Evolutionary conservation across 768 basidiomycete species (phyloP), one percentile per base, ranked within the genome.

Genomic region (Leccinum truebloodii): DNA sequence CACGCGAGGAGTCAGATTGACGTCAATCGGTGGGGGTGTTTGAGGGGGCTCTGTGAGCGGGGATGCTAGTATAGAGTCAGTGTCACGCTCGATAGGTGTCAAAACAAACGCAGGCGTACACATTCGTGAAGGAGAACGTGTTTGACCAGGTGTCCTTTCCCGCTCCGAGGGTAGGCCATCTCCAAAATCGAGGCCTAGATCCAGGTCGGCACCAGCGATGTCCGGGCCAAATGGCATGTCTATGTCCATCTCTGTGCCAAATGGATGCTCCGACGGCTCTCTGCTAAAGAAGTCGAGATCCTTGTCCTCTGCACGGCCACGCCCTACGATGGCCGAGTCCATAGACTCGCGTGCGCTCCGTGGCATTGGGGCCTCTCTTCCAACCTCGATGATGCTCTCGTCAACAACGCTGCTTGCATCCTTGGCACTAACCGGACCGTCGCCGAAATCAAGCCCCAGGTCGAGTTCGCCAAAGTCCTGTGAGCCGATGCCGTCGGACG

Each of bases 401-500:
- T 74, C 76, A 16, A 67, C 48, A 55, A 92, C 79, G 57, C 90
- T 91, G n/a, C 37, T 5, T 57, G 72, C 78, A n/a, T 73, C 77
- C 39, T 54, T 55, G 61, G 63, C 63, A 57, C 76, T 71, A 37
- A 69, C 70, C 12, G 80, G 78, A 49, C 83, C 83, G 60, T 86
- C 89, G 51, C 85, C 92, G 70, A 91, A 90, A 65, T 88, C 85
- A 55, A 94, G 81, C 57, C 88, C 92, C 30, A 94, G 79, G 70
- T 92, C 91, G 30, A 89, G 69, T 44, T 86, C 87, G 58, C 67
- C 74, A 69, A 88, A 90, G 71, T 92, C 92, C 71, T 92, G 89
- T 3, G 93, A 94, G 22, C 90, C 92, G 64, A 95, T 91, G 35
- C 91, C 93, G 64, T 89, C 90, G 0, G 84, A 83, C 16, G 88